phyloP scores from a whole-genome alignment of 139 green algal genomes.

The Gonium pectorale region DNA sequence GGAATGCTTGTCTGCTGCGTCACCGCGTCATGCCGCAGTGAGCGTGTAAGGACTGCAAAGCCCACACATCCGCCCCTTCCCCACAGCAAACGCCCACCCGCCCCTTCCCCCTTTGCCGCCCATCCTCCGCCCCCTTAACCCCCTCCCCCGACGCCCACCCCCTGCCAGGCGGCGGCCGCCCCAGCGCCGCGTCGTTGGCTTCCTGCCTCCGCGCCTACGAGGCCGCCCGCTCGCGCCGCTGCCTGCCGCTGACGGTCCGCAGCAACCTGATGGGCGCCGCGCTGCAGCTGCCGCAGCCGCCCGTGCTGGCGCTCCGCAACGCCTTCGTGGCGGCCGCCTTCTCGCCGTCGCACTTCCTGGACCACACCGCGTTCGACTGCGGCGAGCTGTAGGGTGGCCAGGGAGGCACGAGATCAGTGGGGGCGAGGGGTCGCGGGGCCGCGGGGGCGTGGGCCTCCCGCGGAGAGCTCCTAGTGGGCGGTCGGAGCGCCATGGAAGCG shows the following conservation, averaged over 20 bases:
- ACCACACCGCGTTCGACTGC: slow-evolving; percentile 42
- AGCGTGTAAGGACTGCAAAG: not conserved
- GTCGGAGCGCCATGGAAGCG: too few relatives aligned
- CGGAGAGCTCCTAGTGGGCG: too few relatives aligned
- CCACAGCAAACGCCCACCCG: not conserved
- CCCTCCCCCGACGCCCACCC: not conserved
- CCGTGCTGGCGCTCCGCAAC: slow-evolving; percentile 21
- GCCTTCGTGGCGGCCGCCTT: slow-evolving; percentile 40
- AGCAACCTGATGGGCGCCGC: slow-evolving; percentile 48
- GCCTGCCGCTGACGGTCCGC: slow-evolving; percentile 49
- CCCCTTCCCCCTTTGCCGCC: not conserved
- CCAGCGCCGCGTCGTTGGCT: slow-evolving; percentile 11
- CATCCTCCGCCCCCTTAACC: not conserved
- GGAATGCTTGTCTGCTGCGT: too few relatives aligned
- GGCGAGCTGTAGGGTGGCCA: slow-evolving; percentile 9
- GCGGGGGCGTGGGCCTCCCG: too few relatives aligned
- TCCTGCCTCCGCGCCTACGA: slow-evolving; percentile 70
- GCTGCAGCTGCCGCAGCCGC: slow-evolving; percentile 33
- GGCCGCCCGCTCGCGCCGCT: slow-evolving; percentile 48
- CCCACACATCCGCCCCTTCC: not conserved
- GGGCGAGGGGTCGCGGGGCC: too few relatives aligned
- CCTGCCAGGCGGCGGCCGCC: not conserved
- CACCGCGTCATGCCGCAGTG: not conserved
- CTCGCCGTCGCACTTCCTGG: slow-evolving; percentile 47
- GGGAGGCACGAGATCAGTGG: too few relatives aligned